A percentile compares a stretch with the other conserved stretches of the same genome.
phyloP scores from a whole-genome alignment of 2,329 filamentous ascomycete species.

The Aspergillus udagawae region DNA sequence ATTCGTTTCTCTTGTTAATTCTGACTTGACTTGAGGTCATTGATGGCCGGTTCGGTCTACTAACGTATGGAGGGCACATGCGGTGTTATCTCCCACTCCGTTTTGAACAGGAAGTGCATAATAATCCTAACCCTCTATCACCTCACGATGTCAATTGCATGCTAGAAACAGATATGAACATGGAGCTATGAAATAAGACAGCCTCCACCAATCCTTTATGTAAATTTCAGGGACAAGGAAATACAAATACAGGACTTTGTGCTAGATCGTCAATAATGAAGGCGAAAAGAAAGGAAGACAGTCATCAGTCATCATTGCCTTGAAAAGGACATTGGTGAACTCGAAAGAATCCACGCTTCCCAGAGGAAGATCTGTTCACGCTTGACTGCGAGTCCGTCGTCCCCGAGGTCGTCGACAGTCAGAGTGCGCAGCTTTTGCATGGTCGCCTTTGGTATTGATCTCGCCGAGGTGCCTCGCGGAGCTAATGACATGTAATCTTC shows the following conservation, averaged over 20 bases:
- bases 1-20: background rate
- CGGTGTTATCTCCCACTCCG: too few species aligned
- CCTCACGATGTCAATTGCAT: background rate
- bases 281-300: background rate
- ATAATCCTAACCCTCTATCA: background rate
- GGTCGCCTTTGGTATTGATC: constrained; percentile 9
- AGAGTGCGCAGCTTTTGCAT: constrained; percentile 25
- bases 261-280: background rate
- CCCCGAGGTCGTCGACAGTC: constrained; percentile 32
- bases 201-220: background rate
- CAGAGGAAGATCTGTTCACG: constrained; percentile 32
- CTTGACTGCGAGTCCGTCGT: constrained; percentile 32
- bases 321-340: constrained; percentile 4
- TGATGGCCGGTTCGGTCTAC: background rate
- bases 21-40: too few species aligned
- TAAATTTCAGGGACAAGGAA: background rate
- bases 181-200: background rate
- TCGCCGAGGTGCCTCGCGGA: constrained; percentile 3
- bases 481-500: constrained; percentile 3
- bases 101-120: background rate
- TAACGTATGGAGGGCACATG: background rate
- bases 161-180: background rate
- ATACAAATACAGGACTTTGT: background rate
- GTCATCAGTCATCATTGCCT: background rate
- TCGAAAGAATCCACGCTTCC: constrained; percentile 38